Percentiles rank a stretch among this genome's conserved stretches.
These are phyloP conservation scores for Rhodotorula babjevae DNA, from an alignment of 768 basidiomycete genomes.

Conservation along the genomic window DNA sequence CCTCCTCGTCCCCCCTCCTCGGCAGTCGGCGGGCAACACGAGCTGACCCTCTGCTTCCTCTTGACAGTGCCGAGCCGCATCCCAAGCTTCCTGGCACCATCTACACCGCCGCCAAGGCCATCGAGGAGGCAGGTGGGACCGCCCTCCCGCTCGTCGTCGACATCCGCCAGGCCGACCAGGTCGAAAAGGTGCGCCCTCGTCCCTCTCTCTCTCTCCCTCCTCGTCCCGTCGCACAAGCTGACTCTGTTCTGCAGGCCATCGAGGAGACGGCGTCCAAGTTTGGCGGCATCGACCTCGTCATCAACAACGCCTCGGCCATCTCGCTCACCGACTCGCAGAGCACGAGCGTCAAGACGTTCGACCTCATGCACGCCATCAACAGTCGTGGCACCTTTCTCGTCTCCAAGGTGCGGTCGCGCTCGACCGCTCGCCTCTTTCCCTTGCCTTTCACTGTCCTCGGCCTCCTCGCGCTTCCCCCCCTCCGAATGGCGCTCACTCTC, in stretches of 20 bases:
- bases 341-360: conserved; percentile 16
- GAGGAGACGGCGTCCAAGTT: conserved; percentile 8
- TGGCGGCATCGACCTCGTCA: conserved; percentile 20
- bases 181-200: background rate
- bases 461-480: too few relatives aligned
- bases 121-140: conserved; percentile 8
- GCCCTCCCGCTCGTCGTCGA: conserved; percentile 19
- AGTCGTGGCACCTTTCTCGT: conserved; percentile 11
- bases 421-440: too few relatives aligned
- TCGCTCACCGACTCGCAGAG: background rate
- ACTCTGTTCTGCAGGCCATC: background rate
- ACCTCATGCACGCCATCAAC: conserved; percentile 20
- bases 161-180: conserved; percentile 1
- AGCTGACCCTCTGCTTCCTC: too few relatives aligned
- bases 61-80: conserved; percentile 7
- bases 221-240: background rate
- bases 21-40: too few relatives aligned
- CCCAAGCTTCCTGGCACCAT: conserved; percentile 25
- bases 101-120: conserved; percentile 17
- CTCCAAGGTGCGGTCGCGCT: conserved; percentile 7
- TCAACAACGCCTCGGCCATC: conserved; percentile 27
- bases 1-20: too few relatives aligned
- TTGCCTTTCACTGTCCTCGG: too few relatives aligned
- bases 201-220: background rate
- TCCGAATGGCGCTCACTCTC: background rate